phyloP scores from a whole-genome alignment of 225 moss, liverwort and hornwort genomes.

The Neckera pumila region DNA sequence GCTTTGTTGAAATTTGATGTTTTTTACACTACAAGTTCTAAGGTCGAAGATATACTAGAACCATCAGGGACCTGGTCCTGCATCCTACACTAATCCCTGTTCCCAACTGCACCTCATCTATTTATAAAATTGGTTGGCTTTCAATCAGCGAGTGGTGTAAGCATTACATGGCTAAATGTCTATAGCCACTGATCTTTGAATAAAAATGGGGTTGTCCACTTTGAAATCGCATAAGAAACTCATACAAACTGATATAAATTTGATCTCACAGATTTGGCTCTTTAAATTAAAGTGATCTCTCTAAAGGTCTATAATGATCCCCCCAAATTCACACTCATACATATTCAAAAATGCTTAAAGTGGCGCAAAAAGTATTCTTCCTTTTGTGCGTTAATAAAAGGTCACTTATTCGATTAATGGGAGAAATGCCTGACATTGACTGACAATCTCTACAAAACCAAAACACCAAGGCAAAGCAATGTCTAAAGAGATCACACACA shows the following conservation, averaged over 20 bases:
- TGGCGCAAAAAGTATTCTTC: not conserved
- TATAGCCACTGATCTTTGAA: not conserved
- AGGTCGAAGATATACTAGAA: not conserved
- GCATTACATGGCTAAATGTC: not conserved
- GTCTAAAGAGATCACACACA: not conserved
- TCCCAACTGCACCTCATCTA: not conserved
- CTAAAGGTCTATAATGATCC: not conserved
- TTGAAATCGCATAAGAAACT: not conserved
- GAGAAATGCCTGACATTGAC: not conserved
- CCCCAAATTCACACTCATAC: too few species aligned
- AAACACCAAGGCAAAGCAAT: not conserved
- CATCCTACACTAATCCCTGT: not conserved
- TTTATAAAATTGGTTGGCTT: not conserved
- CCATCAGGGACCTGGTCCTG: not conserved
- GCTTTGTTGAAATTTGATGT: not conserved
- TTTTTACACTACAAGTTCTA: not conserved
- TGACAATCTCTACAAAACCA: not conserved
- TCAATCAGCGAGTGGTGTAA: not conserved
- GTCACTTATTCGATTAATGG: not conserved
- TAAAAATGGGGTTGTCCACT: not conserved
- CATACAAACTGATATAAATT: not conserved
- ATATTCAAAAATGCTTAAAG: not conserved
- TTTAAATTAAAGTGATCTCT: not conserved
- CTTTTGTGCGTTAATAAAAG: not conserved
- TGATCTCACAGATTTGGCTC: not conserved